Evolutionary conservation across 768 basidiomycete genomes (phyloP).

Genomic region (Coprinellus micaceus): DNA sequence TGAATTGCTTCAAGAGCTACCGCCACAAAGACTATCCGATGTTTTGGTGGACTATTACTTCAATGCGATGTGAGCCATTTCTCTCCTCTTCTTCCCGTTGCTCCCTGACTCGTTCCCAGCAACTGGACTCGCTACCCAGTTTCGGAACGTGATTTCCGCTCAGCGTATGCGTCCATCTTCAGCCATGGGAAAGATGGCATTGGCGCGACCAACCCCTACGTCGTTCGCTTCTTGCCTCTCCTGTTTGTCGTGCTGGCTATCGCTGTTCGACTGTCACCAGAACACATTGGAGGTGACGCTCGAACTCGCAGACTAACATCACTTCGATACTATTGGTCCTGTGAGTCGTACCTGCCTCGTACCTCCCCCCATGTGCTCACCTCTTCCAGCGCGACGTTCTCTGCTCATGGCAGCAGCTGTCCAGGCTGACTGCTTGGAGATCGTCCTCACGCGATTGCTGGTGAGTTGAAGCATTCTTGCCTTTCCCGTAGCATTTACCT

Average conservation of each 20-base stretch:
- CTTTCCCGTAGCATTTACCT: neutral
- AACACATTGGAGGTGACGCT: constrained; percentile 77
- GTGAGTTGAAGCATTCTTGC: constrained; percentile 42
- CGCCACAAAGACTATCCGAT: constrained; percentile 70
- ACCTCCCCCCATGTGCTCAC: constrained; percentile 12
- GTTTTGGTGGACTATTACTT: constrained; percentile 84
- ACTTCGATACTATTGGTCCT: constrained; percentile 92
- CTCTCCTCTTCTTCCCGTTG: neutral
- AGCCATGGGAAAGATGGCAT: constrained; percentile 58
- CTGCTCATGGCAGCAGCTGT: constrained; percentile 90
- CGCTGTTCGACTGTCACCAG: constrained; percentile 80
- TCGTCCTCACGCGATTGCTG: constrained; percentile 88
- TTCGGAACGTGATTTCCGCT: constrained; percentile 78
- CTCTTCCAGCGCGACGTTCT: constrained; percentile 67
- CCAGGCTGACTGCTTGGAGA: constrained; percentile 87
- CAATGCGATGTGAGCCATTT: constrained; percentile 52
- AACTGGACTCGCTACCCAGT: constrained; percentile 95
- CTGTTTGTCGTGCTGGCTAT: constrained; percentile 91
- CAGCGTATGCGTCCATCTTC: constrained; percentile 62
- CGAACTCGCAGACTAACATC: constrained; percentile 74
- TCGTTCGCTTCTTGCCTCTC: constrained; percentile 84
- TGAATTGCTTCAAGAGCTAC: constrained; percentile 85
- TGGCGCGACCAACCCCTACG: constrained; percentile 62
- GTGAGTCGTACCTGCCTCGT: constrained; percentile 45
- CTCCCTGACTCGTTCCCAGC: constrained; percentile 37